Conservation (phyloP, 768 basidiomycete species). For the Lactifluus echinatus region DNA sequence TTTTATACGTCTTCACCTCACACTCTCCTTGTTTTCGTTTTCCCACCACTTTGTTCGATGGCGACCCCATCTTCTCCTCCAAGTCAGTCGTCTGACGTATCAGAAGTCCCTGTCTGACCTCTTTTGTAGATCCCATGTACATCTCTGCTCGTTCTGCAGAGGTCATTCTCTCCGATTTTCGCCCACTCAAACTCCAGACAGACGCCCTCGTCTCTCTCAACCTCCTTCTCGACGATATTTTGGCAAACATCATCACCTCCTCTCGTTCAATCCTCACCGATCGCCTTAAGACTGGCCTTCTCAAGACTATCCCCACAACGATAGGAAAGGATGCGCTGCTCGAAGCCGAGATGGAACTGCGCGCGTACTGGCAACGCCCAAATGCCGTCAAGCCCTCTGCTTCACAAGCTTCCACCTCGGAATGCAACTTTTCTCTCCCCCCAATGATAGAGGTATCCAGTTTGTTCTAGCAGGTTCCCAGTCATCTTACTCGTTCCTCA, state of each 20-base stretch:
- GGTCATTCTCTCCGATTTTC: slow-evolving; percentile 85
- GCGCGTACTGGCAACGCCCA: slow-evolving; percentile 82
- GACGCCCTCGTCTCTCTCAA: slow-evolving; percentile 78
- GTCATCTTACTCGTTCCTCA: slow-evolving; percentile 14
- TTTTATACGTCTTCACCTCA: background rate
- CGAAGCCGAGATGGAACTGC: slow-evolving; percentile 87
- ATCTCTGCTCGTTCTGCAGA: slow-evolving; percentile 81
- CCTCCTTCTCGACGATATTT: slow-evolving; percentile 74
- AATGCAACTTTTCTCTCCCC: slow-evolving; percentile 56
- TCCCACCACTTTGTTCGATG: background rate
- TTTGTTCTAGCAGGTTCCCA: slow-evolving; percentile 6
- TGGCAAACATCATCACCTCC: slow-evolving; percentile 59
- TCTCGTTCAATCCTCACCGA: slow-evolving; percentile 66
- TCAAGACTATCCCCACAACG: slow-evolving; percentile 65
- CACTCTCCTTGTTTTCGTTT: too few species aligned
- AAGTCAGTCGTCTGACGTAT: background rate
- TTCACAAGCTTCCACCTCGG: slow-evolving; percentile 36
- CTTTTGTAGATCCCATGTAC: slow-evolving; percentile 54
- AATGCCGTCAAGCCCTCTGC: slow-evolving; percentile 29
- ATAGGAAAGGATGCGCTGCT: slow-evolving; percentile 87
- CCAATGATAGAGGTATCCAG: slow-evolving; percentile 65
- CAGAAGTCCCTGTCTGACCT: background rate
- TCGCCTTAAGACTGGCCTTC: slow-evolving; percentile 60
- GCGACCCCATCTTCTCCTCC: background rate
- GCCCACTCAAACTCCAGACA: slow-evolving; percentile 76